Evolutionary conservation across 2,329 filamentous ascomycete species (phyloP).

Genomic region (Cladosporium sp.): DNA sequence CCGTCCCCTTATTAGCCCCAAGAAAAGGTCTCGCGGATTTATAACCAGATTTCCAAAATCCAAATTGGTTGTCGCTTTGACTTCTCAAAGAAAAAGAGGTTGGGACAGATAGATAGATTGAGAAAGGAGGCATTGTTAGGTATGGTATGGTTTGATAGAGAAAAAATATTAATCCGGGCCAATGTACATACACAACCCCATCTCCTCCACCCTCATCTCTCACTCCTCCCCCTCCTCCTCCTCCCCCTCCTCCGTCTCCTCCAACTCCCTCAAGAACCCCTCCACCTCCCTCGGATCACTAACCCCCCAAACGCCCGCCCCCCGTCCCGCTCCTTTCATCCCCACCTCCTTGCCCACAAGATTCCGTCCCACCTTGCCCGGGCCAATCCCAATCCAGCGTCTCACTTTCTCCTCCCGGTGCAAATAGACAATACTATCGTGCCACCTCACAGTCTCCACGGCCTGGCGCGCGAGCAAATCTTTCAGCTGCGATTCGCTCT

Average conservation of each 20-base stretch:
- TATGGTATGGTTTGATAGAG: too few relatives aligned
- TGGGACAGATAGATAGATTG: too few relatives aligned
- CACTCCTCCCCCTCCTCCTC: slow-evolving; percentile 28
- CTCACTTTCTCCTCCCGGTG: slow-evolving; percentile 77
- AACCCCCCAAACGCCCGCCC: slow-evolving; percentile 89
- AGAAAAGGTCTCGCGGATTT: too few relatives aligned
- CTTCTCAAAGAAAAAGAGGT: too few relatives aligned
- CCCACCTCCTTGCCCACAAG: slow-evolving; percentile 93
- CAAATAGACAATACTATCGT: slow-evolving; percentile 85
- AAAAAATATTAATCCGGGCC: too few relatives aligned
- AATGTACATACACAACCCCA: too few relatives aligned
- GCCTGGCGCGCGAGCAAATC: slow-evolving; percentile 75
- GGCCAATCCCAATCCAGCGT: slow-evolving; percentile 87
- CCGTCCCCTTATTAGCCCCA: too few relatives aligned
- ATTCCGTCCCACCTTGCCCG: slow-evolving; percentile 88
- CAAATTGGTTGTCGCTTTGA: too few relatives aligned
- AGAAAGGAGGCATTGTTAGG: too few relatives aligned
- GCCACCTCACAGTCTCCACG: slow-evolving; percentile 91
- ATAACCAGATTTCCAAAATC: too few relatives aligned
- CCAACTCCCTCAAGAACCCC: slow-evolving; percentile 41
- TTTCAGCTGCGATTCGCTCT: slow-evolving; percentile 67
- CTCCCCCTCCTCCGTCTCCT: slow-evolving; percentile 40
- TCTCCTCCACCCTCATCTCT: too few relatives aligned
- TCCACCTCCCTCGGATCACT: slow-evolving; percentile 63
- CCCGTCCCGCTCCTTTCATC: slow-evolving; percentile 68